Evolutionary conservation across 148 eudicot species (phyloP), one percentile per base, ranked within the genome.

Genomic region (Fagopyrum esculentum): DNA sequence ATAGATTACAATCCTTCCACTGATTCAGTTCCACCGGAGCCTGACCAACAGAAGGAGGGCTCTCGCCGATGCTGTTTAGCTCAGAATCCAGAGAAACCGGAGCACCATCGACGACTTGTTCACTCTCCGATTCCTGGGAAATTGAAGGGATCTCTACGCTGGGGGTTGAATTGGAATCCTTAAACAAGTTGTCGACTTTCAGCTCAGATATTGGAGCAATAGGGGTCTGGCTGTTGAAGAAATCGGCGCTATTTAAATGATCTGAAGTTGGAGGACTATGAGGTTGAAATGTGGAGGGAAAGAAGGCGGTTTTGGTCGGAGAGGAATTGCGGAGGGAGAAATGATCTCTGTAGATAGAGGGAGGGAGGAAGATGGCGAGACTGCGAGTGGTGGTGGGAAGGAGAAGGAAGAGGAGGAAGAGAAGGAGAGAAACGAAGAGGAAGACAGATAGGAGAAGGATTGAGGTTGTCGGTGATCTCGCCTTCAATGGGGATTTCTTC

Each of bases 1-100:
- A 83, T 74, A 93, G 59, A 81, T 94, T 81, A 77, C 98, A 94
- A 35, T 45, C 59, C 71, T 76, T 22, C 63, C 40, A 17, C 51
- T 54, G 68, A 61, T 59, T 74, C 49, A n/a, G 46, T 4, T 9
- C 66, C 66, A 6, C 66, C 19, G 30, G 3, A 1, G 9, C 35
- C 69, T 63, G 69, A 35, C 17, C 5, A 35, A 6, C 12, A 40
- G 71, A 13, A 66, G 71, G 71, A 66, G 71, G 71, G n/a, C 47
- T 13, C 5, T 8, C 30, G 19, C 8, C 16, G 12, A 35, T 66
- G 66, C 46, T 50, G 4, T 22, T 74, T n/a, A 35, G 76, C 76
- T 74, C 61, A 4, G 63, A 6, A n/a, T n/a, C 26, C 47, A 0
- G 59, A 11, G 45, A 30, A 26, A 9, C 10, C 49, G 13, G 45